Base-by-base conservation (phyloP, 176 grass and related monocot species). In the Juncus inflexus region DNA sequence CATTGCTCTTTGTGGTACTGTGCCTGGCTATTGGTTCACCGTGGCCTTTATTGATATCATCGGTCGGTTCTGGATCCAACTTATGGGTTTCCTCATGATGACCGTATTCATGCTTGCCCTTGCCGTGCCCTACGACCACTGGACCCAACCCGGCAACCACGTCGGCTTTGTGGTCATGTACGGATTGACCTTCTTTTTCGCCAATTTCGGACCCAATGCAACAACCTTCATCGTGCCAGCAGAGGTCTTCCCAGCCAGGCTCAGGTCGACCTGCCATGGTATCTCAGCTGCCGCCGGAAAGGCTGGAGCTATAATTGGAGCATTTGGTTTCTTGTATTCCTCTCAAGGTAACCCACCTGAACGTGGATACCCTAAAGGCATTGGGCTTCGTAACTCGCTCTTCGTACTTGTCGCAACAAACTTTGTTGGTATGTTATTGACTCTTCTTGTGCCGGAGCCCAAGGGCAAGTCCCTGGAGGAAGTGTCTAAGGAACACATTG, bases 11-110 rank as follows among this genome's bases (percentile, higher is more conserved):
- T 85, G 81, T 41, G 84, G 89, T 50, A 94, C 89, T 11, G 76
- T 94, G 2, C 89, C 89, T 0, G 88, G 89, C 0, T 85, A 94
- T 66, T 87, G 84, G 89, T 80, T 95, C 79, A 92, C 89, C 45
- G 89, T 87, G 56, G 59, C 53, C 9, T 47, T 92, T 41, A 92
- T 92, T 69, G 89, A 92, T 71, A 9, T 74, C 37, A 8, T 92
- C 7, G 78, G 78, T 4, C 78, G 81, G 2, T 87, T 81, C 62
- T 52, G 63, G 50, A 92, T 92, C 78, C 84, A 92, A 55, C 69
- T 87, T 1, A 0, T 79, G 11, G 84, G 88, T 0, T 91, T 90
- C 73, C 72, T 80, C 76, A 71, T 90, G 58, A 90, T 90, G 87
- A 81, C 80, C 10, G 73, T 86, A 0, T 90, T 90, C 83, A 90